Base-by-base conservation (phyloP, 768 basidiomycete species). In the Pulveroboletus frians region DNA sequence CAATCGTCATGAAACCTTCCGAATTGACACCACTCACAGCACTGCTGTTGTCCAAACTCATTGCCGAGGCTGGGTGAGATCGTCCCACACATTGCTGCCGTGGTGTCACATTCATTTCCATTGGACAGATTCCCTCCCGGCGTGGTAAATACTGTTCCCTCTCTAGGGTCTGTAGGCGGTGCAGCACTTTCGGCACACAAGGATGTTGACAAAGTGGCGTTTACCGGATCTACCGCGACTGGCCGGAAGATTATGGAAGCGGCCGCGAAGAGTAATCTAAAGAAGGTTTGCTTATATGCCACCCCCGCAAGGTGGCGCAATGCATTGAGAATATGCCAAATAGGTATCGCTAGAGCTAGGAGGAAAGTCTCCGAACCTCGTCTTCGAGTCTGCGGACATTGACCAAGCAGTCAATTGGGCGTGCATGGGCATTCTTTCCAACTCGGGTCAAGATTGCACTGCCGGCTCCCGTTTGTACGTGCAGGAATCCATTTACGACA, bases 1-100 rank as follows among this genome's bases (percentile, higher is more conserved):
- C 90, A 18, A 85, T 95, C 62, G 86, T 97, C 59, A 88, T 98
- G 84, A 97, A 96, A 67, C 91, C 93, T 3, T 92, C 88, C 13
- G 92, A 94, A 67, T 64, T 91, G 46, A 90, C 87, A 1, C 89
- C 90, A 9, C 73, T 93, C 42, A 88, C 90, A 21, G 89, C 89
- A 8, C 74, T 93, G 55, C 84, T 88, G 67, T 73, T 93, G 11
- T 88, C 85, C 32, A 84, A 89, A 62, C 79, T 93, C 40, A 71
- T 87, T 55, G 80, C 75, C 53, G 88, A 92, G 69, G 91, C 92
- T 34, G 92, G 92, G 86, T 91, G 67, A 59, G 73, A 26, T 26
- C 26, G 21, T 41, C 23, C 23, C 47, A 49, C 40, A 41, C 46
- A 36, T 46, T 40, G 31, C 48, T 43, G 17, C 46, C 26, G 18